Evolutionary conservation across 768 basidiomycete species (phyloP).

Genomic region (Terana coerulea): DNA sequence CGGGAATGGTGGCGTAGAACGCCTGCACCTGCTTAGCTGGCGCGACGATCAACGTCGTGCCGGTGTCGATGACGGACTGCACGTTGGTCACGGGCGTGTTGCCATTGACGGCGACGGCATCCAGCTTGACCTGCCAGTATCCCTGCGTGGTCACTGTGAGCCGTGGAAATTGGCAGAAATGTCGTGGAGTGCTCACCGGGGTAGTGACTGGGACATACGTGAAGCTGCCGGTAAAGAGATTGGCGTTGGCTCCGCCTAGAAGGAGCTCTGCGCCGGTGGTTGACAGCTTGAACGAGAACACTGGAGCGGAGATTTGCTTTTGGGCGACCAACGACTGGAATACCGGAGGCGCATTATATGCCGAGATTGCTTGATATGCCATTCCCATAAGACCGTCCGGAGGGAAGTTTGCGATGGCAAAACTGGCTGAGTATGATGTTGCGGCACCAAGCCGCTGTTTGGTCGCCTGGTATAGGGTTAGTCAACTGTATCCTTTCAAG

Average conservation of each 20-base stretch:
- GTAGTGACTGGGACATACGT: constrained; percentile 34
- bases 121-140: constrained; percentile 28
- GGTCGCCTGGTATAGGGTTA: constrained; percentile 24
- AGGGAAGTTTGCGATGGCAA: constrained; percentile 24
- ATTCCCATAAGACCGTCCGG: constrained; percentile 43
- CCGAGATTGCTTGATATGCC: constrained; percentile 25
- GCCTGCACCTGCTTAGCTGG: constrained; percentile 11
- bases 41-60: constrained; percentile 28
- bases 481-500: too few relatives aligned
- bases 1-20: constrained; percentile 27
- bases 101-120: constrained; percentile 21
- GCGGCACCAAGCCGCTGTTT: constrained; percentile 44
- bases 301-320: constrained; percentile 27
- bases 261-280: constrained; percentile 45
- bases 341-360: constrained; percentile 19
- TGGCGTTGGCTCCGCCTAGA: constrained; percentile 49
- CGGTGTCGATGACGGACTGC: constrained; percentile 28
- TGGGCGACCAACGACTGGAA: constrained; percentile 41
- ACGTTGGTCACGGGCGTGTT: constrained; percentile 4
- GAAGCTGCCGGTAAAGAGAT: constrained; percentile 42
- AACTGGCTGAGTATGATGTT: constrained; percentile 30
- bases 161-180: background rate
- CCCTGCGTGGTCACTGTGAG: constrained; percentile 13
- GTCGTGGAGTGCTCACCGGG: constrained; percentile 4
- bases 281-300: constrained; percentile 49